Percentiles rank a stretch among this genome's conserved stretches.
These are phyloP conservation scores for Schrenkiella parvula DNA, from an alignment of 345 rosid genomes.

Conservation along the genomic window DNA sequence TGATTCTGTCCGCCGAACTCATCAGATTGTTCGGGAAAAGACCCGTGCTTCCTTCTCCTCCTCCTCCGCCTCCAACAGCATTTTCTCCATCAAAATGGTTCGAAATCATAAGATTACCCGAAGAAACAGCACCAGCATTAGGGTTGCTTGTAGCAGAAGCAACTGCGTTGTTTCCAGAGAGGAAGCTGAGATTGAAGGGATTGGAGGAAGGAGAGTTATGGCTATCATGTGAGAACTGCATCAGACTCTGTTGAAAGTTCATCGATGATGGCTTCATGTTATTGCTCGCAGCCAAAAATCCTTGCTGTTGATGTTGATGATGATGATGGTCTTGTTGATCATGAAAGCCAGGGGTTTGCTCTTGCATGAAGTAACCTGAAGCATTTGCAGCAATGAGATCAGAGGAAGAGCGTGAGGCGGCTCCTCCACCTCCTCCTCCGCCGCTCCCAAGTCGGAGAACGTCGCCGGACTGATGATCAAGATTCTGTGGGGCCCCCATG, in stretches of 20 bases:
- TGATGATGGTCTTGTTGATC: slow-evolving; percentile 45
- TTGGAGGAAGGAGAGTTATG: slow-evolving; percentile 32
- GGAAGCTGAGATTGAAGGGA: slow-evolving; percentile 54
- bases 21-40: slow-evolving; percentile 44
- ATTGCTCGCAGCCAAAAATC: slow-evolving; percentile 27
- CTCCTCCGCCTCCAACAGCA: slow-evolving; percentile 17
- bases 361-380: slow-evolving; percentile 52
- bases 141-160: slow-evolving; percentile 31
- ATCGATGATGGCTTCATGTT: slow-evolving; percentile 29
- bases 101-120: slow-evolving; percentile 36
- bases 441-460: slow-evolving; percentile 48
- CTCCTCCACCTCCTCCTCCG: slow-evolving; percentile 41
- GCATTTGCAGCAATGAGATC: slow-evolving; percentile 48
- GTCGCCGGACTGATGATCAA: slow-evolving; percentile 41
- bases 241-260: slow-evolving; percentile 42
- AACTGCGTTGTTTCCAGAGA: slow-evolving; percentile 39
- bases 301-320: slow-evolving; percentile 35
- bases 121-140: slow-evolving; percentile 31
- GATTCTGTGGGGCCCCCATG: slow-evolving; percentile 42
- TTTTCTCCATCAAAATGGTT: slow-evolving; percentile 43
- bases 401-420: slow-evolving; percentile 36
- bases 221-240: slow-evolving; percentile 49
- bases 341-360: slow-evolving; percentile 45
- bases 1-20: slow-evolving; percentile 38
- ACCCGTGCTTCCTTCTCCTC: slow-evolving; percentile 35